Evolutionary conservation across 108 stramenopile genomes (phyloP), one percentile per base, ranked within the genome.

Genomic region (Hondaea fermentalgiana): DNA sequence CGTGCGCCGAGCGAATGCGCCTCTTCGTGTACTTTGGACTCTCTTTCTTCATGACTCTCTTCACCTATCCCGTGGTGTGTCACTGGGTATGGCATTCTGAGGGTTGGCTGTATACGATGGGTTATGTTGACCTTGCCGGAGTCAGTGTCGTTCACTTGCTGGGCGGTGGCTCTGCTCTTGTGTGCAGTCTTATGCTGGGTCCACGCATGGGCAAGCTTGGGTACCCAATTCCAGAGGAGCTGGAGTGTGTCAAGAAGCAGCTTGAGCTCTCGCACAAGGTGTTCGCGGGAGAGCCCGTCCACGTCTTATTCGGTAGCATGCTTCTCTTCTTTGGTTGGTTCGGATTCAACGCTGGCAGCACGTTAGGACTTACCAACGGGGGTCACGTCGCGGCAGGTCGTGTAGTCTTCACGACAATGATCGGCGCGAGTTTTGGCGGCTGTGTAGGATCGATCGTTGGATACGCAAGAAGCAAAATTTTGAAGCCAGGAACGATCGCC

Each of bases 41-140:
- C 88, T 94, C 95, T 12, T 87, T 95, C 44, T 60, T 94, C 53
- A 87, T 96, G 60, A 92, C 94, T 5, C 94, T 94, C 17, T 95
- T 96, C 87, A 94, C 96, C 17, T 98, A 98, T 91, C 96, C 96
- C 4, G 92, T 97, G 19, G 91, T 96, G 44, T 95, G 94, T 5
- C 95, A 96, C 92, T 87, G 93, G 57, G 93, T 96, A 14, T 97
- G 97, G 97, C 91, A 90, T 88, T 72, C 90, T 5, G 83, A 93
- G 44, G 97, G 88, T 42, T 90, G 64, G 69, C 29, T 60, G 53
- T 5, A 55, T 21, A 28, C 28, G 43, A 5, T 89, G 14, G 95
- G 95, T 45, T 58, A 94, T 59, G 87, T 95, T 45, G 96, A 97
- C 88, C 95, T 96, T 89, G 95, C 96, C 23, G 96, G 96, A 17